A percentile compares a stretch with the other conserved stretches of the same genome.
phyloP scores from a whole-genome alignment of 495 filamentous ascomycete species.

The Cairneyella variabilis region DNA sequence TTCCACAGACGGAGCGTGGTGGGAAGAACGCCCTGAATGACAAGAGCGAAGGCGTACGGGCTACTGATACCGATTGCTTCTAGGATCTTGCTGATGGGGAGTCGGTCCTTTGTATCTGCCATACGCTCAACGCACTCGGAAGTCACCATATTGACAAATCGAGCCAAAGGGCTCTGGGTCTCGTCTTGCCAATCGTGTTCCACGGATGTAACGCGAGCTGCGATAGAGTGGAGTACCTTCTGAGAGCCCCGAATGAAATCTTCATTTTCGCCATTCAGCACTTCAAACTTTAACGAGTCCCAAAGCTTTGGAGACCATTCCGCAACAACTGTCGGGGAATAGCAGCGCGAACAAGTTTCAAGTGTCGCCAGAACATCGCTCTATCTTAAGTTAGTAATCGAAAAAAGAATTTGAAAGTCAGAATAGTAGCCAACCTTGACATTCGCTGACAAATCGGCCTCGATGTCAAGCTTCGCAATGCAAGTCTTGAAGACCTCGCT shows the following conservation, averaged over 20 bases:
- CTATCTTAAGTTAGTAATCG: conserved; percentile 24
- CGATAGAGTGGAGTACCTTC: conserved; percentile 40
- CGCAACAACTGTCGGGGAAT: conserved; percentile 35
- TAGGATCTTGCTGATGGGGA: conserved; percentile 28
- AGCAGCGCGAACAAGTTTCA: conserved; percentile 39
- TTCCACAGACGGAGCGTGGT: conserved; percentile 13
- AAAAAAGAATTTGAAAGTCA: not conserved
- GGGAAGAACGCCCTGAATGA: conserved; percentile 5
- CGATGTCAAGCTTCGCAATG: conserved; percentile 39
- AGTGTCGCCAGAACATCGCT: conserved; percentile 48
- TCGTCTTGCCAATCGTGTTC: not conserved
- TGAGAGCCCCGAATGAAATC: conserved; percentile 45
- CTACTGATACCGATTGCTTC: conserved; percentile 35
- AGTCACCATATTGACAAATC: not conserved
- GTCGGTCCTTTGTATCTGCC: conserved; percentile 7
- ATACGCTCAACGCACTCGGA: conserved; percentile 16
- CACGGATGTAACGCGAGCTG: conserved; percentile 14
- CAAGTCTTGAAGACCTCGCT: conserved; percentile 39
- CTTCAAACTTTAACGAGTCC: conserved; percentile 53
- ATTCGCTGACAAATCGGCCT: conserved; percentile 48
- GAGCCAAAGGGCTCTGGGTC: not conserved
- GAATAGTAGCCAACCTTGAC: conserved; percentile 16
- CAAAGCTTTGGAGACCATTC: conserved; percentile 43
- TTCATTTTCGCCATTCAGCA: conserved; percentile 51
- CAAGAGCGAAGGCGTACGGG: conserved; percentile 11